Conservation (phyloP, 2,329 filamentous ascomycete genomes). For the Neonectria faginata region DNA sequence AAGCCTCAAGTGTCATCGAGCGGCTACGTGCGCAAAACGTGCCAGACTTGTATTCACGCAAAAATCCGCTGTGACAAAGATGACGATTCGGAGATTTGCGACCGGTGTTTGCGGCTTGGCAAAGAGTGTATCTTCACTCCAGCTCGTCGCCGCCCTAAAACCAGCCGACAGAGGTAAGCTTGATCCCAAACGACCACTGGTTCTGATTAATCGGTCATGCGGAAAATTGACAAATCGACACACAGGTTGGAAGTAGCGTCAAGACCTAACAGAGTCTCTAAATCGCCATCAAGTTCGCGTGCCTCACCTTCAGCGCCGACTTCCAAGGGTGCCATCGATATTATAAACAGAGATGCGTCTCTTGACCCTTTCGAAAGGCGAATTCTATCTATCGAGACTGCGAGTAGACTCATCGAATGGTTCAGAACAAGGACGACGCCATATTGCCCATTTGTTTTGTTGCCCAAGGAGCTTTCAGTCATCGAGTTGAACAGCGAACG, state of each 20-base stretch:
- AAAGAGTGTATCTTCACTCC: slow-evolving; percentile 48
- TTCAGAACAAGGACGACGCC: slow-evolving; percentile 40
- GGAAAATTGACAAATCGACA: fast-evolving
- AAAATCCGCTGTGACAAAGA: slow-evolving; percentile 50
- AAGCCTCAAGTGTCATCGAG: neutral
- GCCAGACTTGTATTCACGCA: slow-evolving; percentile 48
- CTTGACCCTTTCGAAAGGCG: slow-evolving; percentile 40
- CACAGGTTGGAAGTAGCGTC: neutral
- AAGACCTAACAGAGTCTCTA: slow-evolving; percentile 9
- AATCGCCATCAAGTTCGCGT: slow-evolving; percentile 24
- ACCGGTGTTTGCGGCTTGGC: slow-evolving; percentile 48
- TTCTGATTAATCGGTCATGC: fast-evolving
- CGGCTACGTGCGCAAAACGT: slow-evolving; percentile 42
- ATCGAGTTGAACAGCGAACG: slow-evolving; percentile 32
- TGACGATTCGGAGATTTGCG: slow-evolving; percentile 46
- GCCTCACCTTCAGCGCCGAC: neutral
- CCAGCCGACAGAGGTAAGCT: slow-evolving; percentile 27
- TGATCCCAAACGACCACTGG: fast-evolving
- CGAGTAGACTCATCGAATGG: slow-evolving; percentile 27
- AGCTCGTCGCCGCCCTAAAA: slow-evolving; percentile 43
- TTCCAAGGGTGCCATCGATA: neutral
- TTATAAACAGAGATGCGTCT: slow-evolving; percentile 22
- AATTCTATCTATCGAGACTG: slow-evolving; percentile 32
- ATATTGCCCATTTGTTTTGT: slow-evolving; percentile 48
- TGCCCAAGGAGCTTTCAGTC: slow-evolving; percentile 29